phyloP scores from a whole-genome alignment of 768 basidiomycete genomes.

The Coprinopsis strossmayeri region DNA sequence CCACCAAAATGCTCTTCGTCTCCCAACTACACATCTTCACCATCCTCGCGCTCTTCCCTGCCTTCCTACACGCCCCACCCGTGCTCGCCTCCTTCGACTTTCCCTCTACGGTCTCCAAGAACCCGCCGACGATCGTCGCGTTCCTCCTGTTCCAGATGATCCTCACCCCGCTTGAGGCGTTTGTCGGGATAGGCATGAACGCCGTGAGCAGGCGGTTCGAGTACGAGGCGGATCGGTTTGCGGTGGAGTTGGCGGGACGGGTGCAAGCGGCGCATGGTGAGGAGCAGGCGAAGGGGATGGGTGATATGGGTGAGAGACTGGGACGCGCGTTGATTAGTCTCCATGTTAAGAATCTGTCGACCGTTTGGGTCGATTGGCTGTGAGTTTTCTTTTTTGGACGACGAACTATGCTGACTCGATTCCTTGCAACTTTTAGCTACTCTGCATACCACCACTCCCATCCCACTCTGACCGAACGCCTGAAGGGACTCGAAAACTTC shows the following conservation, averaged over 20 bases:
- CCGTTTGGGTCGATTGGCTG: slow-evolving; percentile 93
- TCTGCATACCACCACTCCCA: slow-evolving; percentile 96
- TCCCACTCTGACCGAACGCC: slow-evolving; percentile 86
- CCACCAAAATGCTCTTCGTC: slow-evolving; percentile 79
- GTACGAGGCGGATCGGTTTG: slow-evolving; percentile 88
- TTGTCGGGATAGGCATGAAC: slow-evolving; percentile 72
- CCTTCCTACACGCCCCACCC: slow-evolving; percentile 77
- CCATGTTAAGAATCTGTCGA: slow-evolving; percentile 89
- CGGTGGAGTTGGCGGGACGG: slow-evolving; percentile 60
- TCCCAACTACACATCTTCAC: slow-evolving; percentile 85
- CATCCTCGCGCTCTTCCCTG: slow-evolving; percentile 84
- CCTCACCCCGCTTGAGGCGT: slow-evolving; percentile 68
- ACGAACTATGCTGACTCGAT: neutral
- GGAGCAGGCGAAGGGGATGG: slow-evolving; percentile 33
- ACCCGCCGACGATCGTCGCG: slow-evolving; percentile 76
- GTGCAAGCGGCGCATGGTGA: slow-evolving; percentile 33
- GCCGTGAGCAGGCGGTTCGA: slow-evolving; percentile 82
- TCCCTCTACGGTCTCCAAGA: slow-evolving; percentile 50
- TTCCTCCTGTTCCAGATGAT: slow-evolving; percentile 92
- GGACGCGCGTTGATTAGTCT: slow-evolving; percentile 77
- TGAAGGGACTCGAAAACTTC: slow-evolving; percentile 74
- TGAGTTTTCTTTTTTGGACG: slow-evolving; percentile 30
- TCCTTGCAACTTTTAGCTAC: slow-evolving; percentile 42
- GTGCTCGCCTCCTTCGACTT: slow-evolving; percentile 81
- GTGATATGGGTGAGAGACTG: slow-evolving; percentile 81